Conservation (phyloP, 805 yeast species). For the Zygoascus biomembranicola region DNA sequence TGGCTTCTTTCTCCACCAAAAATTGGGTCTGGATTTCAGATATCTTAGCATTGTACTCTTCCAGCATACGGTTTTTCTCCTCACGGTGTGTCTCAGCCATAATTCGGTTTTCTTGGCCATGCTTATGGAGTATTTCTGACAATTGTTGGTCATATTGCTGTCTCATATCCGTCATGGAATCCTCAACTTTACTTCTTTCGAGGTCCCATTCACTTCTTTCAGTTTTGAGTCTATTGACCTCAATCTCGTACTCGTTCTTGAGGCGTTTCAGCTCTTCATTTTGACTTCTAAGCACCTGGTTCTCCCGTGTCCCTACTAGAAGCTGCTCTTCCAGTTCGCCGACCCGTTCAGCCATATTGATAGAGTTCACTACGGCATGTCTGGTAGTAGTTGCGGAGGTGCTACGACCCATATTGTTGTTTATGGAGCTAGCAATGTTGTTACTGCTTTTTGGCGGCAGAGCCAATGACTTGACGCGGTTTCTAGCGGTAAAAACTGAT, state of each 20-base stretch:
- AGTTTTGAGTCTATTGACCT: constrained; percentile 24
- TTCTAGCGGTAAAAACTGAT: background rate
- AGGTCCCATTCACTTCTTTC: constrained; percentile 33
- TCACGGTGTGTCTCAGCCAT: background rate
- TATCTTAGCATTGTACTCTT: constrained; percentile 1
- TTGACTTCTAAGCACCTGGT: background rate
- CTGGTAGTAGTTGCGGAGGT: background rate
- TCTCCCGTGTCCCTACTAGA: background rate
- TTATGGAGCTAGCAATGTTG: background rate
- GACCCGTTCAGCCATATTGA: background rate
- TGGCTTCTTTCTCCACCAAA: too few species aligned
- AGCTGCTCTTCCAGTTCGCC: background rate
- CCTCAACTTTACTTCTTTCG: constrained; percentile 29
- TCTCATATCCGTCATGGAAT: constrained; percentile 22
- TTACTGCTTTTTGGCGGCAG: background rate
- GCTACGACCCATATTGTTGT: background rate
- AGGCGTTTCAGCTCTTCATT: background rate
- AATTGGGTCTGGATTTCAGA: background rate
- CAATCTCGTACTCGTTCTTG: background rate
- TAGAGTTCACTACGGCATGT: background rate
- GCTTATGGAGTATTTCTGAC: background rate
- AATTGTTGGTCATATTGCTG: background rate
- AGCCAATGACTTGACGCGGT: background rate
- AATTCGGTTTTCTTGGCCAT: background rate
- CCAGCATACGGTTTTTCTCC: background rate